These are phyloP conservation scores for Alopecurus myosuroides DNA, from an alignment of 176 grass and related monocot species.

Conservation along the genomic window DNA sequence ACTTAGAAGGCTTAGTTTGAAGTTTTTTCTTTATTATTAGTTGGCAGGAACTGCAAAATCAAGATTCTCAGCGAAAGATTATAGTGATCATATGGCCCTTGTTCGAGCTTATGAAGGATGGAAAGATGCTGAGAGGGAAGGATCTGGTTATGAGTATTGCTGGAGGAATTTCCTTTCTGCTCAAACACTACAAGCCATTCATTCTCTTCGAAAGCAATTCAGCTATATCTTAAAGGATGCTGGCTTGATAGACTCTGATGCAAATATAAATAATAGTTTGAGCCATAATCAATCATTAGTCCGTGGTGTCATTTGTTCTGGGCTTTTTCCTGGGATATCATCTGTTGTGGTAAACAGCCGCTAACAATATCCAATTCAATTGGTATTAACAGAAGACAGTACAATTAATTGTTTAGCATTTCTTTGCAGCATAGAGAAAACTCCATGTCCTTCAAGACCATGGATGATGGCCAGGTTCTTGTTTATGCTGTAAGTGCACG, in stretches of 20 bases:
- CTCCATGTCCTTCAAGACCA: conserved; percentile 96
- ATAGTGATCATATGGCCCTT: conserved; percentile 98
- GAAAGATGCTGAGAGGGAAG: conserved; percentile 97
- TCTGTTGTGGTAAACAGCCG: conserved; percentile 74
- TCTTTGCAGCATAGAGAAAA: conserved; percentile 83
- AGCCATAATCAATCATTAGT: conserved; percentile 96
- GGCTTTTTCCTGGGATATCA: conserved; percentile 85
- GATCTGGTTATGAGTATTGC: conserved; percentile 92
- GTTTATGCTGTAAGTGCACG: conserved; percentile 86
- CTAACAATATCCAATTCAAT: neutral
- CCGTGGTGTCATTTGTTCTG: conserved; percentile 87
- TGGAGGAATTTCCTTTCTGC: conserved; percentile 95
- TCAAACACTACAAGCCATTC: conserved; percentile 94
- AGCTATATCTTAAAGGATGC: conserved; percentile 88
- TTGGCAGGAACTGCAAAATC: conserved; percentile 97
- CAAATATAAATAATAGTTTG: conserved; percentile 67
- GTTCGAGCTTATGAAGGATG: conserved; percentile 96
- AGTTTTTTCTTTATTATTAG: conserved; percentile 33
- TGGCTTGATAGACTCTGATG: conserved; percentile 64
- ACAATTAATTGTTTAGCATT: conserved; percentile 11
- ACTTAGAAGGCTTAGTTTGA: conserved; percentile 5
- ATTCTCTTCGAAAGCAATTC: conserved; percentile 94
- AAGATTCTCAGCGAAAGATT: conserved; percentile 95
- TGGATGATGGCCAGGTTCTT: conserved; percentile 98
- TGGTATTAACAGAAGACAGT: neutral